Evolutionary conservation across 306 rosid genomes (phyloP).

Genomic region (Heteromeles arbutifolia): DNA sequence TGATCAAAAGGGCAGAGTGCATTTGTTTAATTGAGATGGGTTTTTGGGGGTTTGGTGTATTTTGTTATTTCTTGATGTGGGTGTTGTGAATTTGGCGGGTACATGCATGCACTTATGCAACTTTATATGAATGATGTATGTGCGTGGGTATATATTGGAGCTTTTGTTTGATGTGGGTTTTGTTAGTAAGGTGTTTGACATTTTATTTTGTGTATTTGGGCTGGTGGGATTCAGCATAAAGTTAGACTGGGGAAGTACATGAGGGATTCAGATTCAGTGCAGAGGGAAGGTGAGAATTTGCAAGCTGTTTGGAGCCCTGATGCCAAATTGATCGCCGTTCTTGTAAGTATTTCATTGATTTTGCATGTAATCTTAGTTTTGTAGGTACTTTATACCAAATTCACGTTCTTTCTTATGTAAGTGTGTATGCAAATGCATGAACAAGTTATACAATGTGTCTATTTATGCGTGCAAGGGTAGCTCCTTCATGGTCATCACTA

Average conservation of each 20-base stretch:
- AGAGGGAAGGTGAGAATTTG: slow-evolving; percentile 80
- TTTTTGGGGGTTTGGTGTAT: slow-evolving; percentile 5
- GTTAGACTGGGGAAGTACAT: slow-evolving; percentile 87
- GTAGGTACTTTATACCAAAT: not conserved
- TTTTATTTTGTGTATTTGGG: slow-evolving; percentile 25
- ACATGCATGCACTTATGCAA: not conserved
- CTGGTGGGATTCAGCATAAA: slow-evolving; percentile 54
- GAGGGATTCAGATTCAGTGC: slow-evolving; percentile 76
- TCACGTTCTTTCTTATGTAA: not conserved
- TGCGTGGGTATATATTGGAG: not conserved
- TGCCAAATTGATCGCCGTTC: slow-evolving; percentile 70
- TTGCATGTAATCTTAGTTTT: not conserved
- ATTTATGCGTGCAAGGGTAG: not conserved
- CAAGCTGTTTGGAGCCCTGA: slow-evolving; percentile 98
- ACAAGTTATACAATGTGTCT: not conserved
- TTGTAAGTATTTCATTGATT: slow-evolving; percentile 44
- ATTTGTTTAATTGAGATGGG: slow-evolving; percentile 7
- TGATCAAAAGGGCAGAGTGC: not conserved
- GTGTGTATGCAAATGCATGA: not conserved
- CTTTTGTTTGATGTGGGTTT: not conserved
- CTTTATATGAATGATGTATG: not conserved
- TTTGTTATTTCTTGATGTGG: not conserved
- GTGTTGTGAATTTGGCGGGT: not conserved
- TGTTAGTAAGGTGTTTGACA: slow-evolving; percentile 27
- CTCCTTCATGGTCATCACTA: not conserved